A percentile compares a stretch with the other conserved stretches of the same genome.
phyloP scores from a whole-genome alignment of 2,329 filamentous ascomycete genomes.

The Penicillium hordei region DNA sequence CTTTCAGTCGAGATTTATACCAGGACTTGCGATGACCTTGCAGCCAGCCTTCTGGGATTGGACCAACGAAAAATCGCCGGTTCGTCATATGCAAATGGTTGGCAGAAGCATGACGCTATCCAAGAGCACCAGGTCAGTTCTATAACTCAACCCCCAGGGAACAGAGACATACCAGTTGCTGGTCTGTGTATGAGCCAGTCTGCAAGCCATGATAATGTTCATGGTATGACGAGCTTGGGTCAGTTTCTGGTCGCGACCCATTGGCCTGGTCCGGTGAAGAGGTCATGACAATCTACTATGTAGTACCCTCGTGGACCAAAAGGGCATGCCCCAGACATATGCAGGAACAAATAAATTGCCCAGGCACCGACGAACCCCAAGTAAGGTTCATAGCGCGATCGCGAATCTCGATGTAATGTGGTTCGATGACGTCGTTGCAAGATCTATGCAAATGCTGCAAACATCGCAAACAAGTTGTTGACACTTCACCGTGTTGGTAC shows the following conservation, averaged over 20 bases:
- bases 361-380: slow-evolving; percentile 9
- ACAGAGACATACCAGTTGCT: slow-evolving; percentile 49
- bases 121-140: slow-evolving; percentile 7
- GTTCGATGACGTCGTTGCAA: slow-evolving; percentile 35
- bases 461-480: slow-evolving; percentile 12
- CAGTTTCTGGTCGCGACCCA: slow-evolving; percentile 19
- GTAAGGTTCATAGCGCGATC: slow-evolving; percentile 14
- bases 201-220: slow-evolving; percentile 41
- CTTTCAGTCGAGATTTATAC: slow-evolving; percentile 52
- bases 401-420: slow-evolving; percentile 20
- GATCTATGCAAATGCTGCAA: slow-evolving; percentile 3
- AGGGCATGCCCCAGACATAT: slow-evolving; percentile 9
- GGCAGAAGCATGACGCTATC: slow-evolving; percentile 59
- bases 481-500: slow-evolving; percentile 19
- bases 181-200: slow-evolving; percentile 54
- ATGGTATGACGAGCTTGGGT: slow-evolving; percentile 18
- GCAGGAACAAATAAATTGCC: slow-evolving; percentile 6
- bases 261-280: slow-evolving; percentile 21
- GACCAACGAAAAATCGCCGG: slow-evolving; percentile 64
- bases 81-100: slow-evolving; percentile 63
- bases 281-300: slow-evolving; percentile 28
- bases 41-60: slow-evolving; percentile 65
- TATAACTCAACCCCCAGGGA: background rate
- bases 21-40: slow-evolving; percentile 63
- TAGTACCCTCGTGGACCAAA: slow-evolving; percentile 6